A percentile compares a stretch with the other conserved stretches of the same genome.
Conservation (phyloP, 2,329 filamentous ascomycete species). For the Xylaria sp. region DNA sequence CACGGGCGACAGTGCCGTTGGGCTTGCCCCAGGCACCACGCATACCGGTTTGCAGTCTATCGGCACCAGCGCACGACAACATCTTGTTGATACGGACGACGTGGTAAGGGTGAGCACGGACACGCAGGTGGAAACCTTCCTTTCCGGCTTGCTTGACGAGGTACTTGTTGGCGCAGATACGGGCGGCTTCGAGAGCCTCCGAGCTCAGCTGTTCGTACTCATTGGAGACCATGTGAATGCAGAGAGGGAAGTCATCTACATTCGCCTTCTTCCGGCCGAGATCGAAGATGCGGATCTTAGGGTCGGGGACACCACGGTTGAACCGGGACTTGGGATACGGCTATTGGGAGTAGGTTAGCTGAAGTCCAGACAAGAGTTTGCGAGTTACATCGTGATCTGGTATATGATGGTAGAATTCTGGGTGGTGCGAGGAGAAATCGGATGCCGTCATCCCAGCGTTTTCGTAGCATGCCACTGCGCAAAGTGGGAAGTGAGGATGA, state of each 20-base stretch:
- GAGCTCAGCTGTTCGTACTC: conserved; percentile 99
- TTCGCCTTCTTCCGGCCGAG: conserved; percentile 97
- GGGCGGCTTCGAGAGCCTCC: conserved; percentile 98
- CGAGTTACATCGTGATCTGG: background rate
- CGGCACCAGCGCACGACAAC: conserved; percentile 99
- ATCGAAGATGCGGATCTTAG: conserved; percentile 96
- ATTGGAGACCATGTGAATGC: conserved; percentile 99
- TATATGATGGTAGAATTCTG: background rate
- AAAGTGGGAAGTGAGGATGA: conserved; percentile 3
- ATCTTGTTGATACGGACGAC: conserved; percentile 99
- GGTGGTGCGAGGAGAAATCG: no score
- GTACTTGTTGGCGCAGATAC: conserved; percentile 99
- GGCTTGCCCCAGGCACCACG: conserved; percentile 99
- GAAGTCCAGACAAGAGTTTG: background rate
- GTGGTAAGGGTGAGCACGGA: conserved; percentile 98
- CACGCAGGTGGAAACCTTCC: conserved; percentile 79
- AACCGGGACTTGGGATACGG: conserved; percentile 99
- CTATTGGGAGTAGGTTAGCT: conserved; percentile 71
- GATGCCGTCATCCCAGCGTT: conserved; percentile 6
- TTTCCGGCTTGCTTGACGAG: conserved; percentile 77
- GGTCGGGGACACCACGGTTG: conserved; percentile 97
- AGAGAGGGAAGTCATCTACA: conserved; percentile 99
- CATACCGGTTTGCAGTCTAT: conserved; percentile 99
- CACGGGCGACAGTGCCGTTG: conserved; percentile 97
- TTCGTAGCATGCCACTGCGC: background rate